Base-by-base conservation (phyloP, 2,329 filamentous ascomycete species). In the Xylogone sp. region DNA sequence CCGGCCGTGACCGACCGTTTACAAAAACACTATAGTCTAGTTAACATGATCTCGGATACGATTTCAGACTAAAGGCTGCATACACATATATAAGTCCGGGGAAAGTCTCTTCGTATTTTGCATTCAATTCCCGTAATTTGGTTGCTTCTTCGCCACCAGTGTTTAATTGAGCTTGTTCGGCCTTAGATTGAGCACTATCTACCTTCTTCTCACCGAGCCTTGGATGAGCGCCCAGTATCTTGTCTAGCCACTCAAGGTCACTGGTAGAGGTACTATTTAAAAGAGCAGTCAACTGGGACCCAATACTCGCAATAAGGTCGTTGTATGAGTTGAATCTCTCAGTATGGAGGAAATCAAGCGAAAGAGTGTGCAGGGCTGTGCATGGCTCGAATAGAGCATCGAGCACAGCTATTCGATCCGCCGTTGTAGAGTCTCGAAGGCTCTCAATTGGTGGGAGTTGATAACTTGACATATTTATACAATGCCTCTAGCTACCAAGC, bases 311-410 rank as follows among this genome's bases (percentile, higher is more conserved):
- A 62, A 96, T 86, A 6, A 96, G 76, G 31, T 82, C 76, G 7
- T 74, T 57, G 69, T 96, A 97, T 21, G 83, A 84, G 1, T 72
- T 61, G 67, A 90, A 92, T 1, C 73, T 68, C 45, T 77, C 70
- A 43, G 74, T 73, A 42, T 74, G 75, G n/a, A 95, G 74, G 2
- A 86, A 71, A 2, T 88, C 87, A 5, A 89, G 67, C 16, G 88
- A 81, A 13, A 94, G 76, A 12, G 78, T 75, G 68, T 93, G 90
- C 1, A 97, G 82, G 47, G 85, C 81, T 0, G 79, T 74, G 49
- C 86, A 91, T 16, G 89, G 88, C 67, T 97, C 92, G 69, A 97
- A 96, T 53, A 96, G 84, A 3, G 84, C 77, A 70, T 95, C 88
- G 46, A 96, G 80, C 46, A 84, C 73, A 3, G 69, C 64, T 34